Evolutionary conservation across 495 filamentous ascomycete genomes (phyloP), one percentile per base, ranked within the genome.

Genomic region (Podospora pseudoanserina): DNA sequence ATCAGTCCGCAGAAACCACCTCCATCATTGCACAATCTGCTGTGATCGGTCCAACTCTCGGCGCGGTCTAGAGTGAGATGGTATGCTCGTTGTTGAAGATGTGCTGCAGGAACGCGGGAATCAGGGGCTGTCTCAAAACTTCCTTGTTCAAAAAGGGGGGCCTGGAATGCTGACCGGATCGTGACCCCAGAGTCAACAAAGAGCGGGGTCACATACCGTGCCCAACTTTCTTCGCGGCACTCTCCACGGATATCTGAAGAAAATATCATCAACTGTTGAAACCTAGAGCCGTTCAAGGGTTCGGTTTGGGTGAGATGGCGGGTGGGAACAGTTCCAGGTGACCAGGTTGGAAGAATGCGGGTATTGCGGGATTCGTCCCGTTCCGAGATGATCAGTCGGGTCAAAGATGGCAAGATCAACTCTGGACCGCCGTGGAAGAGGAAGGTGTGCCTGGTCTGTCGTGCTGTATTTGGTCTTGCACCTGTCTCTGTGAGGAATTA

Each of bases 21-120:
- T 5, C 5, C 28, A 32, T 61, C 20, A 28, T 9, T 23, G 23
- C 23, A 23, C 1, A 3, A 15, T 18, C 16, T 71, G 56, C 58
- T 28, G 68, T 63, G 63, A n/a, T 67, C 65, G 65, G 65, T 23
- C 44, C 13, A 60, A 68, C 44, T 68, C 49, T 71, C 65, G 69
- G 65, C 3, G 11, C 3, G 23, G 57, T 49, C 7, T 7, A 23
- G 23, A 9, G 18, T 39, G 32, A n/a, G 26, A 56, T 3, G 58
- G 56, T 62, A 65, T 68, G 61, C 69, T 19, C 13, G 27, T 61
- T 61, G 28, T 58, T 18, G 26, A 19, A 0, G 13, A 5, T 9
- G 9, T 28, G 27, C 5, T 44, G 32, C 27, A 63, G 34, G 57
- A 58, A 53, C 56, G 32, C 27, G n/a, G 23, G 15, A 19, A 13